Conservation (phyloP, 306 rosid genomes). For the Vachellia pachyceras region DNA sequence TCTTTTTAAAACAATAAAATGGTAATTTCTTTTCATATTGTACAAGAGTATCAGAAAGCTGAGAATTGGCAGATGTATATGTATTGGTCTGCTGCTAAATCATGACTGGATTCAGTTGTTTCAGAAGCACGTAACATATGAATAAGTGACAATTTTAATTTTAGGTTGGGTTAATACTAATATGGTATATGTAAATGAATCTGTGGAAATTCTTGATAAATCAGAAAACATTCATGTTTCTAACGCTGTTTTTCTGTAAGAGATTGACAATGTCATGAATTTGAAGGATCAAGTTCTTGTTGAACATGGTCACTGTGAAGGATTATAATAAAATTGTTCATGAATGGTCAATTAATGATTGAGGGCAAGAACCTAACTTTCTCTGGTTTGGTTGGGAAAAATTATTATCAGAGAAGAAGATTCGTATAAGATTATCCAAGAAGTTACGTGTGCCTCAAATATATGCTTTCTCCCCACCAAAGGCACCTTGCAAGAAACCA, state of each 20-base stretch:
- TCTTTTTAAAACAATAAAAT: neutral
- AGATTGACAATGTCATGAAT: neutral
- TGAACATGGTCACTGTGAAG: neutral
- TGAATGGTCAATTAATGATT: neutral
- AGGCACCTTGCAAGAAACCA: neutral
- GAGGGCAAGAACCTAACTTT: neutral
- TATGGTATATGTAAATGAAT: neutral
- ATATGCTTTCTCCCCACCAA: constrained; percentile 27
- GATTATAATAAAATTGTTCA: neutral
- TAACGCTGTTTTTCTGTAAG: neutral
- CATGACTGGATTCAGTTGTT: neutral
- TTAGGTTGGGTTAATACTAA: too few relatives aligned
- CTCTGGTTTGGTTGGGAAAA: neutral
- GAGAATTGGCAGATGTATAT: neutral
- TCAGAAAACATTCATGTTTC: neutral
- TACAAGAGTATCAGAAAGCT: neutral
- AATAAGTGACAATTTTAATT: neutral
- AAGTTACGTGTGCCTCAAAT: constrained; percentile 40
- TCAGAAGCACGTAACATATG: neutral
- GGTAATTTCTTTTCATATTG: neutral
- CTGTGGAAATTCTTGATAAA: neutral
- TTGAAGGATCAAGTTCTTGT: neutral
- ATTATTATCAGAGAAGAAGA: constrained; percentile 44
- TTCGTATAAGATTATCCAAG: constrained; percentile 55
- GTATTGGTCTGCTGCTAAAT: neutral